Conservation (phyloP, 2,329 filamentous ascomycete genomes). For the Tolypocladium nubicola region DNA sequence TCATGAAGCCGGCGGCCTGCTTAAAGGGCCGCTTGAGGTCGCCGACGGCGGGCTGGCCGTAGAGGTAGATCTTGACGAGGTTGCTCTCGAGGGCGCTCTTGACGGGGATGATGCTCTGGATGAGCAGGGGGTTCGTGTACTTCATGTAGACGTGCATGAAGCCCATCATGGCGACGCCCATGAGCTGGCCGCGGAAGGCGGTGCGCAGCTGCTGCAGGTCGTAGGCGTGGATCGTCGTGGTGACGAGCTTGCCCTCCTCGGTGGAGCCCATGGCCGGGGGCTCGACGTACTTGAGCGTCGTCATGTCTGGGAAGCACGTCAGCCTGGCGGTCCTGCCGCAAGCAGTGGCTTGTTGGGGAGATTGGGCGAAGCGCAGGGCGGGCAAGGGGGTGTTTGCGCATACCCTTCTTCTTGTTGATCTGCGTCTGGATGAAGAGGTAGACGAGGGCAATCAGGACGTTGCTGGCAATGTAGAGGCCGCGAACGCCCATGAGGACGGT, state of each 20-base stretch:
- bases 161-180: slow-evolving; percentile 95
- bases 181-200: slow-evolving; percentile 82
- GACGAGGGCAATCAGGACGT: slow-evolving; percentile 73
- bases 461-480: slow-evolving; percentile 45
- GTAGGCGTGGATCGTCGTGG: slow-evolving; percentile 93
- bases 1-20: slow-evolving; percentile 71
- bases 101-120: slow-evolving; percentile 96
- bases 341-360: not conserved
- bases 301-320: slow-evolving; percentile 58
- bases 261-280: slow-evolving; percentile 84
- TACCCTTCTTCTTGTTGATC: slow-evolving; percentile 98
- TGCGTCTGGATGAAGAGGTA: slow-evolving; percentile 77
- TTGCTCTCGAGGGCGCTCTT: slow-evolving; percentile 95
- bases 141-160: slow-evolving; percentile 99
- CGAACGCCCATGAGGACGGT: slow-evolving; percentile 46
- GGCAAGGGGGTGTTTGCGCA: not conserved
- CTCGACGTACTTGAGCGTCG: slow-evolving; percentile 97
- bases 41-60: slow-evolving; percentile 74
- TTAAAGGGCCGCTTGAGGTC: slow-evolving; percentile 97
- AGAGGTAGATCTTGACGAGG: slow-evolving; percentile 89
- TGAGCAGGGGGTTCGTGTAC: slow-evolving; percentile 97
- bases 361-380: not conserved
- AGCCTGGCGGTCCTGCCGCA: slow-evolving; percentile 5
- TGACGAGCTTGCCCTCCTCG: slow-evolving; percentile 92
- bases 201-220: slow-evolving; percentile 76